phyloP scores from a whole-genome alignment of 2,329 filamentous ascomycete genomes.

The Fusarium concolor region DNA sequence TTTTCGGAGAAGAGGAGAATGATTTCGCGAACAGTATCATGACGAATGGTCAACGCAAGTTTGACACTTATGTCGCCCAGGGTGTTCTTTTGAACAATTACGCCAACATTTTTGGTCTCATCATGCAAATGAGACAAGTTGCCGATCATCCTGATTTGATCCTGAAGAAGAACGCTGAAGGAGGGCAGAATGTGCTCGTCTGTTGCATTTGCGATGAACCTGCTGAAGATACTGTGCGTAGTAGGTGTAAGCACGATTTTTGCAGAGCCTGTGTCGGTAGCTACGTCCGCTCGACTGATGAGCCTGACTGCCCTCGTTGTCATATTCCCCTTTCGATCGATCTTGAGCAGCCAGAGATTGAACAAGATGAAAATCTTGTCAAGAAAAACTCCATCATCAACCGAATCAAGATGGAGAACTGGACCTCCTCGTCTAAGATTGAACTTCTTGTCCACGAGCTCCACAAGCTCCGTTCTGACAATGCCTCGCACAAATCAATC shows the following conservation, averaged over 20 bases:
- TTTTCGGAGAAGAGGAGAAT: constrained; percentile 95
- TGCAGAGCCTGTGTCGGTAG: constrained; percentile 57
- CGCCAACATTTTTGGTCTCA: constrained; percentile 97
- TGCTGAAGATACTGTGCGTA: constrained; percentile 93
- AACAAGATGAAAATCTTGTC: constrained; percentile 85
- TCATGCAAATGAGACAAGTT: constrained; percentile 99
- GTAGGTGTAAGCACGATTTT: constrained; percentile 87
- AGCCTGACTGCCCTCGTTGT: constrained; percentile 86
- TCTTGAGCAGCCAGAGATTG: constrained; percentile 93
- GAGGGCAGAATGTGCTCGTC: constrained; percentile 89
- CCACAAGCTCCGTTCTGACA: constrained; percentile 90
- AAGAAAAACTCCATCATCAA: constrained; percentile 99
- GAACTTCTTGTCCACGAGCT: constrained; percentile 95
- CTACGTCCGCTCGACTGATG: constrained; percentile 80
- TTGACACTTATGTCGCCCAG: constrained; percentile 94
- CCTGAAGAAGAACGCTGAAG: constrained; percentile 85
- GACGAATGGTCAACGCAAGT: constrained; percentile 87
- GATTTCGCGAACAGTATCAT: constrained; percentile 97
- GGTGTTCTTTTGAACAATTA: constrained; percentile 97
- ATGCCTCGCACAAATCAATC: constrained; percentile 94
- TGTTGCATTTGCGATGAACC: constrained; percentile 97
- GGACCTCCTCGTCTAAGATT: constrained; percentile 98
- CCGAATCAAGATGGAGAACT: constrained; percentile 98
- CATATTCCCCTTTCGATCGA: constrained; percentile 92
- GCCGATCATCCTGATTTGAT: constrained; percentile 96